Conservation (phyloP, 225 moss, liverwort and hornwort species). For the Lunularia cruciata region DNA sequence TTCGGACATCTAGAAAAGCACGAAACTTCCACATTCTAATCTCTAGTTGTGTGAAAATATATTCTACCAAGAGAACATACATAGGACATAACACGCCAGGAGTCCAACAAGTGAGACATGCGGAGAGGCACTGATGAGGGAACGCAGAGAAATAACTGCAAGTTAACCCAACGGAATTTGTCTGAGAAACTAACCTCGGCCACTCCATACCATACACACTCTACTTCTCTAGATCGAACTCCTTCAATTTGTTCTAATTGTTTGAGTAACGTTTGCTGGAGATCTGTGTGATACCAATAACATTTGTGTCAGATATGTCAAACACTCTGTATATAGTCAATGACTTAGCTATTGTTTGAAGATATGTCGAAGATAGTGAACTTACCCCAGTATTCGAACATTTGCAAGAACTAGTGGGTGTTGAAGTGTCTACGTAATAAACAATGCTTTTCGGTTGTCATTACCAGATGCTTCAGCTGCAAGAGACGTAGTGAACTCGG, state of each 20-base stretch:
- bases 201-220: constrained; percentile 37
- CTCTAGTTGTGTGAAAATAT: too few species aligned
- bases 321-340: too few species aligned
- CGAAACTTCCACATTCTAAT: background rate
- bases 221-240: constrained; percentile 34
- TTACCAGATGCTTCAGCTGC: constrained; percentile 26
- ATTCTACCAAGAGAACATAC: too few species aligned
- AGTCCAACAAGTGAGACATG: too few species aligned
- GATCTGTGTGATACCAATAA: constrained; percentile 14
- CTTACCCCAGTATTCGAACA: too few species aligned
- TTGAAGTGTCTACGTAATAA: background rate
- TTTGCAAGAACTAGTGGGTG: background rate
- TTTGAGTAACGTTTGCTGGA: constrained; percentile 25
- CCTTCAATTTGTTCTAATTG: constrained; percentile 30
- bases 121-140: too few species aligned
- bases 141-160: too few species aligned
- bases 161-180: background rate
- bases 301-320: background rate
- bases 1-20: background rate
- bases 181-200: constrained; percentile 35
- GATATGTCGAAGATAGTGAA: too few species aligned
- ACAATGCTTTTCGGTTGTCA: constrained; percentile 15
- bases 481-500: constrained; percentile 20
- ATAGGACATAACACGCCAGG: too few species aligned
- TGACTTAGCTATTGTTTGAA: too few species aligned